Evolutionary conservation across 1,139 yeast genomes (phyloP), one percentile per base, ranked within the genome.

Genomic region (Debaryomyces sp.): DNA sequence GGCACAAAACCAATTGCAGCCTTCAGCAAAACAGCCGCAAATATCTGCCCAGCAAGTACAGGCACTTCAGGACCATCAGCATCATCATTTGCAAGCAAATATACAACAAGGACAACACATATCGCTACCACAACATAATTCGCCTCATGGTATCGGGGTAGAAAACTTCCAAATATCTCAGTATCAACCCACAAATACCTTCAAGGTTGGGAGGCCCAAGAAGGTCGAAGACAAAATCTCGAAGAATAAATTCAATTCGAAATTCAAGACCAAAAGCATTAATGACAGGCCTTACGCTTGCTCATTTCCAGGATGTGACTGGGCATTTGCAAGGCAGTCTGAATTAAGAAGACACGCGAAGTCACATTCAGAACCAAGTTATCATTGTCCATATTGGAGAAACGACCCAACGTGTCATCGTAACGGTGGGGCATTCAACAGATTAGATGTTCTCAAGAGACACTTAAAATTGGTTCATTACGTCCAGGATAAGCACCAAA

Each of bases 301-400:
- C 59, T 59, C 76, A 1, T 72, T 66, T 47, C 72, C 71, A 1
- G 80, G 79, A 4, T 87, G 94, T 64, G 72, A 69, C 21, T 85
- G 91, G 89, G 73, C 89, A 1, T 87, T 87, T 63, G 77, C 81
- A 7, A 68, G 92, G 44, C 82, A 78, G 50, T 80, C 87, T 43
- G 92, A 87, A 60, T 77, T 84, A 54, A 73, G 86, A 39, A 75
- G 91, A 48, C 92, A 87, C 60, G 55, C 78, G 35, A 78, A 84
- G 55, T 82, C 87, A 1, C 92, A 87, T 59, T 73, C 77, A 30
- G 76, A 77, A 40, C 91, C 91, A 1, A 77, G 75, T 53, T 83
- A 82, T 59, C 83, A 80, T 54, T 87, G 94, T 61, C 92, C 94
- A 1, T 87, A 77, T 63, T 85, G 87, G 86, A 73, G 74, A 46